Evolutionary conservation across 2,329 filamentous ascomycete species (phyloP), one percentile per base, ranked within the genome.

Genomic region (Thermochaetoides dissita): DNA sequence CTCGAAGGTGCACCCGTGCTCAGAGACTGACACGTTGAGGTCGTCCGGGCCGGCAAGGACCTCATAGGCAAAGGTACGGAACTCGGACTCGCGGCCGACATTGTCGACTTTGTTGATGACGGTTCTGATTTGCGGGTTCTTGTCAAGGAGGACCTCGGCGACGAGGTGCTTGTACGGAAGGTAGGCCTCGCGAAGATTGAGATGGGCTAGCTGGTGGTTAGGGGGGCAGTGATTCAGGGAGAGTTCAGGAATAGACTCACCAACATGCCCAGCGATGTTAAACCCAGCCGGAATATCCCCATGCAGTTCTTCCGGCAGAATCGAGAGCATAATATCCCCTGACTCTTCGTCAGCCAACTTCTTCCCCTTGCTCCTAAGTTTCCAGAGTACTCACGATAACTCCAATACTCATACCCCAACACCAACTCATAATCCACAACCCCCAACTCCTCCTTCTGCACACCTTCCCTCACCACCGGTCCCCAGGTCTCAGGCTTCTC

Each of bases 21-120:
- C 87, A 49, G 74, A 76, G 40, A 91, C 73, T 48, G 84, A 76
- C 42, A 98, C 91, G 41, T 88, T 78, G 60, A 95, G 67, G 55
- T 96, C 80, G 53, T 86, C 76, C 1, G 77, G 73, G 0, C 91
- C 91, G 2, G 79, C 79, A 1, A 98, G 74, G 10, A 96, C 74
- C 64, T 98, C 91, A 64, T 94, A 96, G 30, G 73, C 72, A 62
- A 98, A 96, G 0, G 91, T 96, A 40, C 91, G 79, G 64, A 84
- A 98, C 58, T 86, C 79, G 52, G 80, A 91, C 53, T 84, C 79
- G 17, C 76, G 74, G 44, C 91, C 91, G 7, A 98, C 89, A 47
- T 85, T 80, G 61, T 94, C 82, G 36, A 81, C 74, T 63, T 98
- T 98, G 71, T 95, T 95, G 65, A 98, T 95, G 51, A 98, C 88